phyloP scores from a whole-genome alignment of 129 eudicot species.

The Centella asiatica region DNA sequence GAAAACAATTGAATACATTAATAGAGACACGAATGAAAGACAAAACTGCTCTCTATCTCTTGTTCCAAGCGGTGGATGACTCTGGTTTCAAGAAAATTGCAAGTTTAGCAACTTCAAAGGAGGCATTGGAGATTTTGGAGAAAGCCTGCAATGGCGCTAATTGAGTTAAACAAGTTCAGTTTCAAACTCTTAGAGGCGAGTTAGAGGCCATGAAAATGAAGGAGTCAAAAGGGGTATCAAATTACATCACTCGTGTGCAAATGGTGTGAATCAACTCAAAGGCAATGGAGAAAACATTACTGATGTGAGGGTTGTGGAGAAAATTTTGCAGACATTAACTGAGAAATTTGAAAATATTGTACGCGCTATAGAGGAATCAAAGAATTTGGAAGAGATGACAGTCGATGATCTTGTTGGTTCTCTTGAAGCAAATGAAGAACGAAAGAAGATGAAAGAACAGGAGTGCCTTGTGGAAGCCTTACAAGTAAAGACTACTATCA shows the following conservation, averaged over 20 bases:
- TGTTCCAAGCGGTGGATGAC: no score
- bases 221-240: not conserved
- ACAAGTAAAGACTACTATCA: not conserved
- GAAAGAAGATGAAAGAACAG: not conserved
- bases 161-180: not conserved
- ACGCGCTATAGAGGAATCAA: not conserved
- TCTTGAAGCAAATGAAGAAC: not conserved
- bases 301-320: not conserved
- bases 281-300: not conserved
- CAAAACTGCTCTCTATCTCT: not conserved
- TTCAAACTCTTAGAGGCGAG: not conserved
- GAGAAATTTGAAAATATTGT: not conserved
- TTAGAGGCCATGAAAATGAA: not conserved
- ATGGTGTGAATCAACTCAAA: not conserved
- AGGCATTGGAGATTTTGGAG: not conserved
- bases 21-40: not conserved
- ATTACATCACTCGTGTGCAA: not conserved
- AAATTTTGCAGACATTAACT: not conserved
- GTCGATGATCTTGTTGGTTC: not conserved
- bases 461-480: not conserved
- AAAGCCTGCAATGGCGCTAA: not conserved
- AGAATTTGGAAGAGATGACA: not conserved
- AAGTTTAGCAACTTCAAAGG: not conserved
- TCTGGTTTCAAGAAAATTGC: not conserved
- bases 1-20: no score